phyloP scores from a whole-genome alignment of 768 basidiomycete species.

The Tylopilus plumbeoviolaceoides region DNA sequence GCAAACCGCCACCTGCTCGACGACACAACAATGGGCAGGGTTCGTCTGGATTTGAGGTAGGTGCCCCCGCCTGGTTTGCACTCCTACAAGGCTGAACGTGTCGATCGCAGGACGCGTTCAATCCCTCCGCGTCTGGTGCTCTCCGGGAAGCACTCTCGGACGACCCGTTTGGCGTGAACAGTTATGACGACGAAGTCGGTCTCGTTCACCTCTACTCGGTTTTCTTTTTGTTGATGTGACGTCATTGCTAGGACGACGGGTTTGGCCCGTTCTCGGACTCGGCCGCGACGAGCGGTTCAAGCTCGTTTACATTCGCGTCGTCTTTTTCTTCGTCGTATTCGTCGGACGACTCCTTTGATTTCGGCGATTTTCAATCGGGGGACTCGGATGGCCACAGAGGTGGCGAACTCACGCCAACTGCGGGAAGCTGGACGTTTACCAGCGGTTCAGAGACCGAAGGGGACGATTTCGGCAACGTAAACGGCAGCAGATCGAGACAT shows the following conservation, averaged over 20 bases:
- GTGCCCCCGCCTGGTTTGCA: conserved; percentile 21
- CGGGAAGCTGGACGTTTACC: conserved; percentile 69
- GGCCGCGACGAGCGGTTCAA: conserved; percentile 41
- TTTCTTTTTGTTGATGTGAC: neutral
- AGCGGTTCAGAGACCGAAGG: conserved; percentile 34
- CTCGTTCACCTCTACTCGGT: neutral
- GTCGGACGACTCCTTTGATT: conserved; percentile 70
- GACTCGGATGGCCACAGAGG: conserved; percentile 26
- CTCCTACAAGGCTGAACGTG: neutral
- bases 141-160: conserved; percentile 37
- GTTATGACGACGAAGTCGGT: conserved; percentile 42
- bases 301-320: conserved; percentile 51
- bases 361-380: conserved; percentile 73
- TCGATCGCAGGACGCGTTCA: conserved; percentile 48
- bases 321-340: conserved; percentile 51
- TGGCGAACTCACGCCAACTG: conserved; percentile 56
- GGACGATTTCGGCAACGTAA: conserved; percentile 25
- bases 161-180: conserved; percentile 46
- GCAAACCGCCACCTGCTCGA: conserved; percentile 45
- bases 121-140: conserved; percentile 31
- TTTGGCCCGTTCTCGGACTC: conserved; percentile 81
- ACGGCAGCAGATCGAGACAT: conserved; percentile 11
- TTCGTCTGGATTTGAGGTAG: conserved; percentile 53
- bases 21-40: conserved; percentile 46
- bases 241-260: conserved; percentile 46